Base-by-base conservation (phyloP, 2,329 filamentous ascomycete genomes). In the Onygenales sp. region DNA sequence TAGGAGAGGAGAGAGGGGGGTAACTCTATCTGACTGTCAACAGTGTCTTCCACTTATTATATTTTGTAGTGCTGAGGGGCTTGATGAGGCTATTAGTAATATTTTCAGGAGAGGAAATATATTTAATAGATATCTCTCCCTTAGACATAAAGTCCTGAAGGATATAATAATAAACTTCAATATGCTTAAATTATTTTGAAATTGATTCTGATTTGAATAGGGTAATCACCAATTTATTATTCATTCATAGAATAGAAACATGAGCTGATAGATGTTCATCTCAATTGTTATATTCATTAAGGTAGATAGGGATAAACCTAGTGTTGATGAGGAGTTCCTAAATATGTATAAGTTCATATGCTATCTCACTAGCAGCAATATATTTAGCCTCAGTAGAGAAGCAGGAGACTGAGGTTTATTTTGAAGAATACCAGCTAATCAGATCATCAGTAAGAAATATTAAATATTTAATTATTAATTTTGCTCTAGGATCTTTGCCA, bases 141-240 rank as follows among this genome's bases (percentile, higher is more conserved):
- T 27, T 27, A 5, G 3, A 27, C 5, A 27, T 27, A 1, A 27
- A 27, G 21, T 27, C 3, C 1, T 1, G 1, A 27, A 27, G 21
- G 3, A 5, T 1, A 27, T 27, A 1, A 5, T 4, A 27, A 3
- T 27, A 1, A 3, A 27, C 3, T 5, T 27, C 1, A 1, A 27
- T 27, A 27, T 27, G 21, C 21, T 27, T 27, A 3, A 0, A 27
- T 1, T 0, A 27, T 1, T 27, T 27, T 27, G 5, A 5, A 27
- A 27, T 27, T 27, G 5, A 27, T 27, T 27, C 21, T 3, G 21
- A 27, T 1, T 27, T 27, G 1, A 1, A 27, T 5, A 27, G 21
- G 3, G 0, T 27, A 27, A 27, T 27, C 1, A 5, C 21, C 1
- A 5, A 27, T 5, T 27, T 27, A 27, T 27, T 27, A 1, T 27